A percentile compares a stretch with the other conserved stretches of the same genome.
phyloP scores from a whole-genome alignment of 768 basidiomycete genomes.

The Collybia sp. region DNA sequence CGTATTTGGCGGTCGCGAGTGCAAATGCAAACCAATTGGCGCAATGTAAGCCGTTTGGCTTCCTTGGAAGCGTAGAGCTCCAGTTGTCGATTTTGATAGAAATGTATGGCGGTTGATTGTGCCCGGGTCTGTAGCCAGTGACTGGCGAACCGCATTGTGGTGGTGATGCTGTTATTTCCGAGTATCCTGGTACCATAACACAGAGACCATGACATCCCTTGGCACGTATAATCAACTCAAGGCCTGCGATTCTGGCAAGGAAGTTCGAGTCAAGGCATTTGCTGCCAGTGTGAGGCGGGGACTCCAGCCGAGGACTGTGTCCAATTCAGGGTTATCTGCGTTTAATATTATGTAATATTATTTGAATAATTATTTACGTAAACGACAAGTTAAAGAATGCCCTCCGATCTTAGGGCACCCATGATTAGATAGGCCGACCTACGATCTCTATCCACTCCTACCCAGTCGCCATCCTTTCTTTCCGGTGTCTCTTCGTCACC shows the following conservation, averaged over 20 bases:
- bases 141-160: conserved; percentile 5
- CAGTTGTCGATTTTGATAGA: conserved; percentile 81
- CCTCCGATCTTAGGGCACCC: conserved; percentile 70
- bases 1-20: neutral
- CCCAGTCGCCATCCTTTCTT: conserved; percentile 63
- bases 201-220: neutral
- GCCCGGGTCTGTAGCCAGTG: conserved; percentile 6
- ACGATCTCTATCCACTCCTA: conserved; percentile 73
- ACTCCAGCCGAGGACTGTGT: neutral
- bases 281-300: neutral
- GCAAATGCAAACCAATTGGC: conserved; percentile 60
- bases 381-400: conserved; percentile 37
- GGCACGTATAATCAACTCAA: too few relatives aligned
- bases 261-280: neutral
- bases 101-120: conserved; percentile 44
- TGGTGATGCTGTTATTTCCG: neutral
- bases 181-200: conserved; percentile 7
- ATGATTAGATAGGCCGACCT: conserved; percentile 78
- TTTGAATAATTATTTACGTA: neutral
- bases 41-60: conserved; percentile 66
- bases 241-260: neutral
- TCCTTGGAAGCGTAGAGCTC: conserved; percentile 76
- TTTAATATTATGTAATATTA: neutral
- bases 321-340: neutral
- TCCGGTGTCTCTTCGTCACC: conserved; percentile 51